A percentile compares a stretch with the other conserved stretches of the same genome.
These are phyloP conservation scores for Fraxinus xanthoxyloides DNA, from an alignment of 305 asterid genomes.

Conservation along the genomic window DNA sequence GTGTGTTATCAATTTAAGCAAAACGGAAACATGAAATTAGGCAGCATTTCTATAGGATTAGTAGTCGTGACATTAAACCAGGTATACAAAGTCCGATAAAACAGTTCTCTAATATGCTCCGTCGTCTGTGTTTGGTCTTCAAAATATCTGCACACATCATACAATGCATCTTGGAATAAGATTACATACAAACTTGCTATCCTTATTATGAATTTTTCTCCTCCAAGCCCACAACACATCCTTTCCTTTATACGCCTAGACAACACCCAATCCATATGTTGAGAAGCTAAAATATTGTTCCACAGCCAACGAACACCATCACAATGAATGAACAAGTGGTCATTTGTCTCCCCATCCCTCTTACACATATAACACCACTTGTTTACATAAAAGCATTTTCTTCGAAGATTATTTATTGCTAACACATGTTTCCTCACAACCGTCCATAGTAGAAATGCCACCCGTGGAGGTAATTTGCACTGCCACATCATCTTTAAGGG, in stretches of 20 bases:
- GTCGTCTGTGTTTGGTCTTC: not conserved
- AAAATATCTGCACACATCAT: not conserved
- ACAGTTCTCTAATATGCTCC: not conserved
- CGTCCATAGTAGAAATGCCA: not conserved
- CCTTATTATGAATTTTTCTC: not conserved
- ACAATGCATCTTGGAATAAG: not conserved
- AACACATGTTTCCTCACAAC: not conserved
- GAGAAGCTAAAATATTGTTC: not conserved
- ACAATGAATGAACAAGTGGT: not conserved
- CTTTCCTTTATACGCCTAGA: not conserved
- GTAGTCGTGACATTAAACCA: not conserved
- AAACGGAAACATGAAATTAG: not conserved
- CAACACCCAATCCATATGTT: not conserved
- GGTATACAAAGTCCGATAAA: not conserved
- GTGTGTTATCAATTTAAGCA: not conserved
- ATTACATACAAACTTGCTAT: not conserved
- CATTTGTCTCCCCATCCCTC: not conserved
- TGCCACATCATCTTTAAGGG: not conserved
- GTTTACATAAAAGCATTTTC: not conserved
- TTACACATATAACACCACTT: not conserved
- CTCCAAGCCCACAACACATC: not conserved
- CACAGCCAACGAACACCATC: not conserved
- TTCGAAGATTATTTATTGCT: not conserved
- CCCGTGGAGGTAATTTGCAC: not conserved
- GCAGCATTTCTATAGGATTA: not conserved